Conservation (phyloP, 1,284 basidiomycete genomes). For the Ganoderma resinaceum region DNA sequence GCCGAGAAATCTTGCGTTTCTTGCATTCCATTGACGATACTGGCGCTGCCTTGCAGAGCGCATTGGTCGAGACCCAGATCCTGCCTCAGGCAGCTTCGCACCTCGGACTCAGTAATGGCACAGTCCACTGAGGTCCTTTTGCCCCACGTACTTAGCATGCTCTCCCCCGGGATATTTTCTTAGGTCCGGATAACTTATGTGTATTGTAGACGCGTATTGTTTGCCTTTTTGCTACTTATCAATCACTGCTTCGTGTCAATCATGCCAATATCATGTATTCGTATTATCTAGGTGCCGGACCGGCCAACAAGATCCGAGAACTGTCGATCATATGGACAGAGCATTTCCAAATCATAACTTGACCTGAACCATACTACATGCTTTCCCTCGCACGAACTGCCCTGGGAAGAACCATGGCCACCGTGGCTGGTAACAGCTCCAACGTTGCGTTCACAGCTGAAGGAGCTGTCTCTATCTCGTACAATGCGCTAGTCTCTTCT, state of each 20-base stretch:
- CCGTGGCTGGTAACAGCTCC: conserved; percentile 26
- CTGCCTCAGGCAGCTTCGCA: conserved; percentile 18
- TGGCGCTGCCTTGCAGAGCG: conserved; percentile 73
- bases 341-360: not conserved
- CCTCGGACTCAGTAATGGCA: conserved; percentile 24
- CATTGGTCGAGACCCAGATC: conserved; percentile 52
- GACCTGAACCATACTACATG: conserved; percentile 14
- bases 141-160: not conserved
- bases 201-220: conserved; percentile 1
- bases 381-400: conserved; percentile 14
- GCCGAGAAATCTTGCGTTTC: conserved; percentile 91
- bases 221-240: not conserved
- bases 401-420: conserved; percentile 38
- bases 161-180: conserved; percentile 4
- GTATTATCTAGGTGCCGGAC: not conserved
- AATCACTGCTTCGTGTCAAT: not conserved
- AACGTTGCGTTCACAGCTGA: conserved; percentile 53
- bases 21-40: conserved; percentile 90
- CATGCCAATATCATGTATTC: not conserved
- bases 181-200: conserved; percentile 11
- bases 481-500: conserved; percentile 62
- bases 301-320: not conserved
- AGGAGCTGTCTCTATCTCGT: conserved; percentile 76
- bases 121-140: conserved; percentile 10
- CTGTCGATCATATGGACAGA: not conserved